A percentile compares a stretch with the other conserved stretches of the same genome.
phyloP scores from a whole-genome alignment of 2,329 filamentous ascomycete genomes.

The Aspergillus pseudoglaucus region DNA sequence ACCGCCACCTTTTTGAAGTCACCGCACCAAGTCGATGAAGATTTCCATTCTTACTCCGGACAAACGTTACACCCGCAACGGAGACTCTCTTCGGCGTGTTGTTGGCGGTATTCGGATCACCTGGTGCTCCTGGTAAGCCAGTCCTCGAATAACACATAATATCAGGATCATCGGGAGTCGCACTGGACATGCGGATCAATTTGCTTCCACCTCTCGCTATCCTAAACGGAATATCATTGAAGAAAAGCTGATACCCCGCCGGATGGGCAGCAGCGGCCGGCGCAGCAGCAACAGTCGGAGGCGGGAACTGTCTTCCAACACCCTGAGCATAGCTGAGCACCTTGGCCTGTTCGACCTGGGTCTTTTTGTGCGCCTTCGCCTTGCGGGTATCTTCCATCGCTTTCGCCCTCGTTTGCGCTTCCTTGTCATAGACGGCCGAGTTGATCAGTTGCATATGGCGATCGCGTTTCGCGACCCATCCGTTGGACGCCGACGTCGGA shows the following conservation, averaged over 20 bases:
- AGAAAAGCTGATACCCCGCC: constrained; percentile 55
- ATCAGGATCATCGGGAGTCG: constrained; percentile 24
- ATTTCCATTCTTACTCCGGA: constrained; percentile 82
- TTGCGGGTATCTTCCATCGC: constrained; percentile 64
- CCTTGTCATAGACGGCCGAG: constrained; percentile 67
- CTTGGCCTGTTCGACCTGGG: constrained; percentile 46
- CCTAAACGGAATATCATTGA: constrained; percentile 67
- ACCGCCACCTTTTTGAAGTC: constrained; percentile 65
- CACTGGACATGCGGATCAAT: constrained; percentile 67
- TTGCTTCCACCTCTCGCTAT: constrained; percentile 76
- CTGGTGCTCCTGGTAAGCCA: constrained; percentile 43
- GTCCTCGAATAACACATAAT: constrained; percentile 12
- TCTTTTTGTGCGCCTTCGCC: constrained; percentile 47
- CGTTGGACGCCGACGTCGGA: constrained; percentile 25
- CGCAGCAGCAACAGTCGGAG: constrained; percentile 15
- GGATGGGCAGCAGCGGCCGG: constrained; percentile 19
- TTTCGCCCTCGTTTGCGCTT: constrained; percentile 59
- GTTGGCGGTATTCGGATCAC: constrained; percentile 54
- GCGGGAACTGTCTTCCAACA: constrained; percentile 13
- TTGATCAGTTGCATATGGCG: constrained; percentile 81
- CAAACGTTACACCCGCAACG: constrained; percentile 73
- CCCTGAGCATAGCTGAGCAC: constrained; percentile 36
- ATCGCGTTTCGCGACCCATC: constrained; percentile 68
- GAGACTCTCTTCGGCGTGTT: constrained; percentile 67
- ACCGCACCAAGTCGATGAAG: constrained; percentile 71